phyloP scores from a whole-genome alignment of 2,329 filamentous ascomycete species.

The Trichoderma sp. region DNA sequence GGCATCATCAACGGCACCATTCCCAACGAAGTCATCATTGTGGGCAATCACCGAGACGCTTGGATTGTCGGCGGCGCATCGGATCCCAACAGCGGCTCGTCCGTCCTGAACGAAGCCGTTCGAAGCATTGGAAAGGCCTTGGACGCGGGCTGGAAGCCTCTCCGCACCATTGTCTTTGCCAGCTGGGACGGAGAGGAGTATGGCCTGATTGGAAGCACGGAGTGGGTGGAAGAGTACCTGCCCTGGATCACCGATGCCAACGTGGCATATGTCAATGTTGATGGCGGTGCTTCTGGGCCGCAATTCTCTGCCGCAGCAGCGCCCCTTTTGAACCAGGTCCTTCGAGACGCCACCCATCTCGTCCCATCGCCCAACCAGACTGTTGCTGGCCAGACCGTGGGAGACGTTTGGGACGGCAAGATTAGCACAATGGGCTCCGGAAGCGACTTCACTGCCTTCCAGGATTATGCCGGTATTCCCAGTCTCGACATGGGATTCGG shows the following conservation, averaged over 20 bases:
- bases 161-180: slow-evolving; percentile 88
- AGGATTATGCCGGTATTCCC: slow-evolving; percentile 69
- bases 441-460: slow-evolving; percentile 74
- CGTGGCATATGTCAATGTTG: slow-evolving; percentile 85
- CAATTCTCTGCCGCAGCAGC: slow-evolving; percentile 68
- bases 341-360: slow-evolving; percentile 65
- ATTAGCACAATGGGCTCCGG: slow-evolving; percentile 71
- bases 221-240: slow-evolving; percentile 90
- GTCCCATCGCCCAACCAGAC: slow-evolving; percentile 78
- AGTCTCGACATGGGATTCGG: slow-evolving; percentile 66
- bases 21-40: slow-evolving; percentile 79
- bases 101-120: slow-evolving; percentile 76
- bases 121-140: slow-evolving; percentile 73
- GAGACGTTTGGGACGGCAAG: slow-evolving; percentile 64
- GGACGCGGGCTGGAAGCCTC: slow-evolving; percentile 59
- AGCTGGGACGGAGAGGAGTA: slow-evolving; percentile 86
- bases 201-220: slow-evolving; percentile 80
- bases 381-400: slow-evolving; percentile 68
- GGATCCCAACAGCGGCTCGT: slow-evolving; percentile 82
- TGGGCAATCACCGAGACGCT: slow-evolving; percentile 91
- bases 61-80: slow-evolving; percentile 85
- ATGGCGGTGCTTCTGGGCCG: slow-evolving; percentile 69
- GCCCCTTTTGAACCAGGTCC: slow-evolving; percentile 72
- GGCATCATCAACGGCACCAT: slow-evolving; percentile 88
- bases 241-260: slow-evolving; percentile 75